These are phyloP conservation scores for Boletus subparvulus DNA, from an alignment of 768 basidiomycete genomes.

Conservation along the genomic window DNA sequence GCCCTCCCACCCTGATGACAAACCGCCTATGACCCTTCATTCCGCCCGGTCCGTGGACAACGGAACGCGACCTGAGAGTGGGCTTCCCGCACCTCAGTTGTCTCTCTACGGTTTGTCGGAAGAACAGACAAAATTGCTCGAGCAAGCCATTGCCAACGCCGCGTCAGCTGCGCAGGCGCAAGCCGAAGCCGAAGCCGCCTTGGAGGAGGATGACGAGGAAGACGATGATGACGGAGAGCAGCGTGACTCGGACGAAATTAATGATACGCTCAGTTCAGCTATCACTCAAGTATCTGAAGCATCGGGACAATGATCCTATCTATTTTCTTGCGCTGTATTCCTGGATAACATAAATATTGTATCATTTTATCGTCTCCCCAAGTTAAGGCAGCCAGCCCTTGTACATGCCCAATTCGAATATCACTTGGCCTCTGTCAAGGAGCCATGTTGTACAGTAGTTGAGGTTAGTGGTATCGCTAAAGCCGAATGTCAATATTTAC, in stretches of 20 bases:
- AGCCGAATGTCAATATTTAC: constrained; percentile 29
- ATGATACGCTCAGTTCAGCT: constrained; percentile 15
- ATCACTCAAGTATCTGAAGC: constrained; percentile 2
- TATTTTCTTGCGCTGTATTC: constrained; percentile 22
- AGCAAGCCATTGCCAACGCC: constrained; percentile 72
- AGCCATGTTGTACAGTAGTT: constrained; percentile 26
- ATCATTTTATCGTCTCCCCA: constrained; percentile 13
- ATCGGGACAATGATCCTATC: constrained; percentile 18
- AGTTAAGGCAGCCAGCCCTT: constrained; percentile 10
- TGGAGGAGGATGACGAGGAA: constrained; percentile 68
- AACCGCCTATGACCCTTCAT: constrained; percentile 4
- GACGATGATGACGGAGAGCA: constrained; percentile 46
- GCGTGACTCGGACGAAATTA: constrained; percentile 15
- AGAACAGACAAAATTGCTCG: constrained; percentile 66
- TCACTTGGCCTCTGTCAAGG: constrained; percentile 5
- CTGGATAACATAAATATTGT: constrained; percentile 26
- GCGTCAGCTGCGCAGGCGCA: constrained; percentile 75
- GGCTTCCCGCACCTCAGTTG: constrained; percentile 39
- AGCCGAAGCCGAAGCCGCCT: constrained; percentile 73
- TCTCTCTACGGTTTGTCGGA: constrained; percentile 72
- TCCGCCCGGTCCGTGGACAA: constrained; percentile 5
- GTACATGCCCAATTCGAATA: constrained; percentile 14
- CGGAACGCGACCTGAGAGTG: constrained; percentile 5
- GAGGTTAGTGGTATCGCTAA: constrained; percentile 20
- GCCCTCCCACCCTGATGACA: constrained; percentile 5